A percentile compares a stretch with the other conserved stretches of the same genome.
Conservation (phyloP, 2,329 filamentous ascomycete species). For the Sordariomycetes sp. region DNA sequence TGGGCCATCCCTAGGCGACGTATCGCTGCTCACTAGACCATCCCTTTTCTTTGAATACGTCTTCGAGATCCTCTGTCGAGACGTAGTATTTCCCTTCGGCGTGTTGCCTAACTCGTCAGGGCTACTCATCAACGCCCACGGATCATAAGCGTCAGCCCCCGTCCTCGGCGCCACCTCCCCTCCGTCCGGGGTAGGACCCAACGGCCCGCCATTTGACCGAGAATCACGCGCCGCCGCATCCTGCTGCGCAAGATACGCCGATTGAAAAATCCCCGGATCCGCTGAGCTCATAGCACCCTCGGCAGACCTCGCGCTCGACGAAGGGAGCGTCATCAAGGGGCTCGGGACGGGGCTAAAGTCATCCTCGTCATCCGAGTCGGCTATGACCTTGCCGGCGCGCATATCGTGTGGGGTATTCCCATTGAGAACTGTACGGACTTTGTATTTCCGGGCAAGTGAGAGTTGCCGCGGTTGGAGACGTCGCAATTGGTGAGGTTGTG, state of each 20-base stretch:
- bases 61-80: background rate
- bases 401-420: background rate
- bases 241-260: conserved; percentile 31
- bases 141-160: conserved; percentile 13
- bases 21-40: background rate
- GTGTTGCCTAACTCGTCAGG: conserved; percentile 13
- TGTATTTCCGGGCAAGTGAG: background rate
- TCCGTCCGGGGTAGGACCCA: conserved; percentile 11
- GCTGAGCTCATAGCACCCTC: conserved; percentile 21
- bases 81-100: background rate
- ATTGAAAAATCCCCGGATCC: conserved; percentile 31
- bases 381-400: conserved; percentile 14
- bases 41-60: background rate
- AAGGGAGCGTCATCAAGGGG: conserved; percentile 3
- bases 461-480: background rate
- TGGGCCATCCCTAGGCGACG: conserved; percentile 9
- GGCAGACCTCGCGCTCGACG: background rate
- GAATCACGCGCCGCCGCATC: conserved; percentile 10
- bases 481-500: background rate
- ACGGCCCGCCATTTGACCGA: background rate
- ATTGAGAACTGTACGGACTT: background rate
- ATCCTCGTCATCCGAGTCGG: conserved; percentile 25
- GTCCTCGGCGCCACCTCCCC: conserved; percentile 8
- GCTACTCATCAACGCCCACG: conserved; percentile 32
- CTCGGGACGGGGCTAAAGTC: conserved; percentile 10